These are phyloP conservation scores for Aquanectria penicillioides DNA, from an alignment of 2,329 filamentous ascomycete species.

Conservation along the genomic window DNA sequence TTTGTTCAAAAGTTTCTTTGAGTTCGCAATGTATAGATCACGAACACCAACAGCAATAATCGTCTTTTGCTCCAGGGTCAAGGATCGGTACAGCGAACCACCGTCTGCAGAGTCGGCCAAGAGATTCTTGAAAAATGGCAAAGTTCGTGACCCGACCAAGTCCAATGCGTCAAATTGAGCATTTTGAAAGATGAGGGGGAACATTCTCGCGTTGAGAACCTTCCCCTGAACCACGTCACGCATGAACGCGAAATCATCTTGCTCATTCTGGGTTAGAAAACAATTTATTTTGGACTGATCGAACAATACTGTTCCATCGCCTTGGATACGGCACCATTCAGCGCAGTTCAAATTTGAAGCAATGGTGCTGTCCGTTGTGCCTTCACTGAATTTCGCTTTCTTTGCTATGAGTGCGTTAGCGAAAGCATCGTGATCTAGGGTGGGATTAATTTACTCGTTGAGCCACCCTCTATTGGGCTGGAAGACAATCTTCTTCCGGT, in stretches of 20 bases:
- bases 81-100: background rate
- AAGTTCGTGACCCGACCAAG: background rate
- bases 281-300: slow-evolving; percentile 5
- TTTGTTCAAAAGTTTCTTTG: background rate
- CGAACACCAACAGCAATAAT: slow-evolving; percentile 9
- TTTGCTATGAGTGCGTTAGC: too few relatives aligned
- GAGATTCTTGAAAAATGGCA: background rate
- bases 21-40: slow-evolving; percentile 10
- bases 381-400: background rate
- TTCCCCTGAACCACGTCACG: background rate
- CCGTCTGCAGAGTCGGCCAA: background rate
- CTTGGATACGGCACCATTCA: slow-evolving; percentile 2
- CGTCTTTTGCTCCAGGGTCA: background rate
- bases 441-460: too few relatives aligned
- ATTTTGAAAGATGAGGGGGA: slow-evolving; percentile 4
- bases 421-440: too few relatives aligned
- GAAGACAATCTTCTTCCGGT: too few relatives aligned
- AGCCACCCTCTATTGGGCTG: too few relatives aligned
- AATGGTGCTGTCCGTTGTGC: background rate
- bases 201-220: background rate
- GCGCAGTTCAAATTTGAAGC: background rate
- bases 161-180: background rate
- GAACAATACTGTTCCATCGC: background rate
- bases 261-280: background rate
- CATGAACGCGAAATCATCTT: background rate